Evolutionary conservation across 2,329 filamentous ascomycete species (phyloP).

Genomic region (Chalara sp.): DNA sequence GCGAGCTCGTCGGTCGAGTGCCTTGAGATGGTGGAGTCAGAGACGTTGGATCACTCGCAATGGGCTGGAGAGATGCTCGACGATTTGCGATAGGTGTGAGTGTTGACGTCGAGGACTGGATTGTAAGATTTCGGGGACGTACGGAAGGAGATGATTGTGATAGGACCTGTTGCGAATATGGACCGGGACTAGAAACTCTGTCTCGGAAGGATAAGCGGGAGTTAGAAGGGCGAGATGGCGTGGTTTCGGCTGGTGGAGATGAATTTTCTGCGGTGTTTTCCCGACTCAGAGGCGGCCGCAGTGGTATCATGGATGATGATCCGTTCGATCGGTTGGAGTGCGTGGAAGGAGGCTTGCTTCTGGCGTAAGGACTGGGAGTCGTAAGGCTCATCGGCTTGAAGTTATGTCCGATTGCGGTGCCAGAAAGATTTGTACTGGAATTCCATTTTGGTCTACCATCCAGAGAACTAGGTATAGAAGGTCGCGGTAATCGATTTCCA

Average conservation of each 20-base stretch:
- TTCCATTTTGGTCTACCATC: constrained; percentile 69
- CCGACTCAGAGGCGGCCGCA: constrained; percentile 21
- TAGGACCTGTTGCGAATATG: constrained; percentile 39
- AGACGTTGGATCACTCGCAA: constrained; percentile 26
- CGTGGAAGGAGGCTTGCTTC: constrained; percentile 14
- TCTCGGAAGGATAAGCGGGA: constrained; percentile 45
- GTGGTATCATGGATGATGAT: constrained; percentile 24
- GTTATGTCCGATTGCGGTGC: constrained; percentile 61
- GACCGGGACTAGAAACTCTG: constrained; percentile 45
- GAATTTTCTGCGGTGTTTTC: constrained; percentile 17
- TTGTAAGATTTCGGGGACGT: constrained; percentile 18
- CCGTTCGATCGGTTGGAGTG: constrained; percentile 15
- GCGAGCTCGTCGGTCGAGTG: constrained; percentile 9
- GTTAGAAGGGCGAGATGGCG: constrained; percentile 21
- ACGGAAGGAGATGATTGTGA: constrained; percentile 36
- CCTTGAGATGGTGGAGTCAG: neutral
- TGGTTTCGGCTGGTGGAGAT: constrained; percentile 17
- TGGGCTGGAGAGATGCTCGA: constrained; percentile 48
- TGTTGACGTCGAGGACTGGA: constrained; percentile 37
- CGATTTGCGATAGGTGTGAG: constrained; percentile 32
- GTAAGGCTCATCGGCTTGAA: constrained; percentile 57
- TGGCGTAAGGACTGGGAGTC: constrained; percentile 25
- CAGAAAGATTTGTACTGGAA: constrained; percentile 53
- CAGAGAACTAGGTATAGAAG: constrained; percentile 36
- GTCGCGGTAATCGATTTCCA: constrained; percentile 35